phyloP scores from a whole-genome alignment of 257 asterid genomes.

The Solanum sparsipilum region DNA sequence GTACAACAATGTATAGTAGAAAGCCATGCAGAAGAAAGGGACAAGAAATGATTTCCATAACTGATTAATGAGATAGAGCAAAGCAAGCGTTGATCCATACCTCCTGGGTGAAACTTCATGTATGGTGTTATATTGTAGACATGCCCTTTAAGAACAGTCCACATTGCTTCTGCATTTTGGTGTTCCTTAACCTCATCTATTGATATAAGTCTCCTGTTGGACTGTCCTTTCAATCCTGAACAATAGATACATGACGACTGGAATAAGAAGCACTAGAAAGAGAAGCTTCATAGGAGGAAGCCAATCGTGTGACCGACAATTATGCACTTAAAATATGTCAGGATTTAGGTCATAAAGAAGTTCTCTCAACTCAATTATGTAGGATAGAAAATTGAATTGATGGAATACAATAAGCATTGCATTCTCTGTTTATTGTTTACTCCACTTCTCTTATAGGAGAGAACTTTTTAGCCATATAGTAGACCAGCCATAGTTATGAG shows the following conservation, averaged over 20 bases:
- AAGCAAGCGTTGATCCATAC: conserved; percentile 20
- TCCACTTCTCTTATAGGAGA: neutral
- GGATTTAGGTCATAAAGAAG: neutral
- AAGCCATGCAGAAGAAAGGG: neutral
- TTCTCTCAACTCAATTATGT: neutral
- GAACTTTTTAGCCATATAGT: neutral
- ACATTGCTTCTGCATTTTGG: conserved; percentile 71
- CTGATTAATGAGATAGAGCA: neutral
- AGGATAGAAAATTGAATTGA: neutral
- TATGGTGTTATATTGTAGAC: conserved; percentile 86
- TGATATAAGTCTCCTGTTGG: conserved; percentile 64
- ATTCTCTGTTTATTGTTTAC: neutral
- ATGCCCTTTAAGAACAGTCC: conserved; percentile 95
- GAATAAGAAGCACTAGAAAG: neutral
- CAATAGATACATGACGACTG: neutral
- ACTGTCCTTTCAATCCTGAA: conserved; percentile 77
- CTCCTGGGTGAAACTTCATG: conserved; percentile 99
- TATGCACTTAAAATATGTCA: neutral
- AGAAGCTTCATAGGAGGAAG: neutral
- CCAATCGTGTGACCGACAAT: neutral
- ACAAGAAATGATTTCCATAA: neutral
- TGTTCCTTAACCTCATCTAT: conserved; percentile 76
- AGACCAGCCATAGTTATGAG: neutral
- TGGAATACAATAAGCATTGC: neutral
- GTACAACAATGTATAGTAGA: neutral